These are phyloP conservation scores for Decorospora gaudefroyi DNA, from an alignment of 2,329 filamentous ascomycete genomes.

Conservation along the genomic window DNA sequence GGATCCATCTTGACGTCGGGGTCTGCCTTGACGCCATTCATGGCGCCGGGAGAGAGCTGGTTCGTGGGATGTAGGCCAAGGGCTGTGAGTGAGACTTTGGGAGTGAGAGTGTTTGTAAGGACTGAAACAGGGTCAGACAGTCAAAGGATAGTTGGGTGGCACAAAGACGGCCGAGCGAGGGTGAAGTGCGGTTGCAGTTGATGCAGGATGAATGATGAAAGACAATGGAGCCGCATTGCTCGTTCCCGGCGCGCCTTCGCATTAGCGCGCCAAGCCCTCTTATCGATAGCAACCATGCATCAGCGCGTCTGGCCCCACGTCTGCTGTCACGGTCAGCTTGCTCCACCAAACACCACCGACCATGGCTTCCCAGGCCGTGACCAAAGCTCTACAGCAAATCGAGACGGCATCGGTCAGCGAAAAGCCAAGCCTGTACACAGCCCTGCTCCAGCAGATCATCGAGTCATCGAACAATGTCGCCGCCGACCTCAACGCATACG, in stretches of 20 bases:
- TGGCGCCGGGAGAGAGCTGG: slow-evolving; percentile 25
- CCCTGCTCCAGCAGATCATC: slow-evolving; percentile 62
- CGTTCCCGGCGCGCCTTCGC: slow-evolving; percentile 15
- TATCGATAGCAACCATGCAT: slow-evolving; percentile 22
- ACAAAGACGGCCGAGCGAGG: slow-evolving; percentile 7
- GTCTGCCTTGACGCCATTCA: slow-evolving; percentile 51
- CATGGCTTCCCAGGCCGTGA: slow-evolving; percentile 59
- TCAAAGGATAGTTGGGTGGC: slow-evolving; percentile 2
- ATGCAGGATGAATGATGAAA: slow-evolving; percentile 12
- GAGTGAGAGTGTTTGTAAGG: slow-evolving; percentile 1
- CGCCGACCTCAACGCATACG: slow-evolving; percentile 68
- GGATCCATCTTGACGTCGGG: slow-evolving; percentile 44
- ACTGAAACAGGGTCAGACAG: not conserved
- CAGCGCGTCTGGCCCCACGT: slow-evolving; percentile 12
- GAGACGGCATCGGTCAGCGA: slow-evolving; percentile 54
- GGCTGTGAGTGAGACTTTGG: not conserved
- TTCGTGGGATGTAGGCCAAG: not conserved
- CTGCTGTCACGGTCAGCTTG: slow-evolving; percentile 11
- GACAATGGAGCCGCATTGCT: slow-evolving; percentile 10
- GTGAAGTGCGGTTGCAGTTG: not conserved
- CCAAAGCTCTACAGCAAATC: slow-evolving; percentile 55
- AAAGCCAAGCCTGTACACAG: slow-evolving; percentile 61
- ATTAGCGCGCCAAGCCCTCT: slow-evolving; percentile 26
- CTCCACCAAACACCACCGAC: slow-evolving; percentile 13
- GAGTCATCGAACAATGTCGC: slow-evolving; percentile 54